Percentiles rank a stretch among this genome's conserved stretches.
Conservation (phyloP, 306 rosid genomes). For the Cucurbita ficifolia region DNA sequence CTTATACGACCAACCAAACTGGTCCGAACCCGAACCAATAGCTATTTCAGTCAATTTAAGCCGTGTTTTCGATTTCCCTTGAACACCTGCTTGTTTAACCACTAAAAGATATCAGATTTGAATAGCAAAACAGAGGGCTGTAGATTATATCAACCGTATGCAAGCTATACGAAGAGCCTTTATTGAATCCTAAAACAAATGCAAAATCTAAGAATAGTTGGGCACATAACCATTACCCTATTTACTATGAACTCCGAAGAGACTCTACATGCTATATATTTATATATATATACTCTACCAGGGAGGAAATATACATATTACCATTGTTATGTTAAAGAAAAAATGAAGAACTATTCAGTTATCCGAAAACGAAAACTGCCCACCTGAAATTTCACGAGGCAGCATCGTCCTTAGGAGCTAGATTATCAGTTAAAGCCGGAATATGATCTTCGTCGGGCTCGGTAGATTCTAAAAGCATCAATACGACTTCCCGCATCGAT, state of each 20-base stretch:
- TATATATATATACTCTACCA: neutral
- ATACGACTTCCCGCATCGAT: slow-evolving; percentile 64
- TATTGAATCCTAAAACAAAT: neutral
- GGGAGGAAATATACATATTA: neutral
- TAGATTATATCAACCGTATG: neutral
- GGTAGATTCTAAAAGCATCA: slow-evolving; percentile 64
- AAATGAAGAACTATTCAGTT: slow-evolving; percentile 2
- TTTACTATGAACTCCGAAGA: neutral
- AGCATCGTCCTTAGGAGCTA: slow-evolving; percentile 23
- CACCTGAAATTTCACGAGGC: neutral
- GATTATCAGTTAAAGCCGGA: slow-evolving; percentile 28
- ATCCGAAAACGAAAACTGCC: neutral
- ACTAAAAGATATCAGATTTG: neutral
- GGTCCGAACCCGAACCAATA: neutral
- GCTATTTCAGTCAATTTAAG: neutral
- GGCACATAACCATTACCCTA: neutral
- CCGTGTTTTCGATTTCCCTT: neutral
- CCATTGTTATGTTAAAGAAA: neutral
- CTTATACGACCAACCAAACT: neutral
- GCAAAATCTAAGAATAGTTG: slow-evolving; percentile 4
- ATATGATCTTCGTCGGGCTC: slow-evolving; percentile 38
- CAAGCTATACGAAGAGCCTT: neutral
- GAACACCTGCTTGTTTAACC: neutral
- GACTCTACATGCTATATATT: neutral
- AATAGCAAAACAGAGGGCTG: neutral